phyloP scores from a whole-genome alignment of 306 rosid species.

The Lithocarpus polystachyus region DNA sequence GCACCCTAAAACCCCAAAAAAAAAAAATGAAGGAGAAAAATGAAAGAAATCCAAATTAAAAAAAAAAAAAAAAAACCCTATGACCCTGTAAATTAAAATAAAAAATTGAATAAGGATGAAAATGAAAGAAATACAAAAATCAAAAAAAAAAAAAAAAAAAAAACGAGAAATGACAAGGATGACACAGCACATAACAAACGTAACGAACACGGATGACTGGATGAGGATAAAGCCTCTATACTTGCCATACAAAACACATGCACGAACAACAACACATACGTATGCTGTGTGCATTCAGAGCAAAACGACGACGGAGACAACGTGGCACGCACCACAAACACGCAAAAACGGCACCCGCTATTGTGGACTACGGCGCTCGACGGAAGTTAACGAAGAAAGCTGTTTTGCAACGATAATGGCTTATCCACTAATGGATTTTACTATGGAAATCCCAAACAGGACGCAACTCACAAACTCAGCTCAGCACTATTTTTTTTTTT shows the following conservation, averaged over 20 bases:
- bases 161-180: not conserved
- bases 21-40: not conserved
- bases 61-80: not conserved
- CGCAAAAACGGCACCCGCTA: not conserved
- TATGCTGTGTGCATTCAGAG: not conserved
- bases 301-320: not conserved
- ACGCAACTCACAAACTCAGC: constrained; percentile 41
- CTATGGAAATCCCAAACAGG: not conserved
- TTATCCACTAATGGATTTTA: not conserved
- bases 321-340: constrained; percentile 13
- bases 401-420: not conserved
- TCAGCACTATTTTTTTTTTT: constrained; percentile 19
- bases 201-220: not conserved
- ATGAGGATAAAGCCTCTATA: not conserved
- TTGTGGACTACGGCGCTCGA: constrained; percentile 1
- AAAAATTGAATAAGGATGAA: not conserved
- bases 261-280: not conserved
- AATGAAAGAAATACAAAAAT: not conserved
- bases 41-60: not conserved
- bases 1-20: too few relatives aligned
- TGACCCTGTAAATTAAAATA: not conserved
- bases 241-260: not conserved
- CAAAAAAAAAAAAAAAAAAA: too few relatives aligned
- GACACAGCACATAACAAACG: not conserved
- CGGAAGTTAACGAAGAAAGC: not conserved